phyloP scores from a whole-genome alignment of 2,329 filamentous ascomycete species.

The Penicillium polonicum region DNA sequence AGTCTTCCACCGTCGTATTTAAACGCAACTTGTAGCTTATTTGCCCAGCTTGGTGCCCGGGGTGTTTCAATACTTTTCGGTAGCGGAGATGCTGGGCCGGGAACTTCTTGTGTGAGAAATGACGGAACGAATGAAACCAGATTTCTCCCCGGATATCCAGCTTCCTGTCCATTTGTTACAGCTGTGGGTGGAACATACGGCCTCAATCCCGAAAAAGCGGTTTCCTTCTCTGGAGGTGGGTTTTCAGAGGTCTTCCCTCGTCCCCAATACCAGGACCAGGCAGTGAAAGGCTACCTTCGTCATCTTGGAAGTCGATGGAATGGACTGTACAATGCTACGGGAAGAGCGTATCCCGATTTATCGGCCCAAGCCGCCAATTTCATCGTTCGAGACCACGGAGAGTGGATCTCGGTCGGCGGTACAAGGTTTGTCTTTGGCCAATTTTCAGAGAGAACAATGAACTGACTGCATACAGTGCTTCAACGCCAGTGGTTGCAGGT shows the following conservation, averaged over 20 bases:
- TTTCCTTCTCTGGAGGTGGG: conserved; percentile 53
- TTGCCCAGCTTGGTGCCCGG: conserved; percentile 63
- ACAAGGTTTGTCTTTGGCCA: conserved; percentile 39
- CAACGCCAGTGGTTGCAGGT: conserved; percentile 61
- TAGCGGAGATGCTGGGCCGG: conserved; percentile 63
- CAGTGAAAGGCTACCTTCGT: conserved; percentile 47
- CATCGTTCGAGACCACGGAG: conserved; percentile 42
- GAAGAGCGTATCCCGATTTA: conserved; percentile 63
- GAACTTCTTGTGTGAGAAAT: conserved; percentile 55
- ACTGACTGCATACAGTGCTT: conserved; percentile 45
- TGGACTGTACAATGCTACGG: conserved; percentile 51
- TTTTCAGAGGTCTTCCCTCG: conserved; percentile 52
- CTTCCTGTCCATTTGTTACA: conserved; percentile 63
- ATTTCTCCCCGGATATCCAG: conserved; percentile 57
- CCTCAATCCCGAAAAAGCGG: conserved; percentile 53
- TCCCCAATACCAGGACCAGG: conserved; percentile 49
- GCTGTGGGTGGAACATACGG: conserved; percentile 59
- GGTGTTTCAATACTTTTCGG: conserved; percentile 67
- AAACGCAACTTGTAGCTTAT: conserved; percentile 60
- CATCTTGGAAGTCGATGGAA: conserved; percentile 43
- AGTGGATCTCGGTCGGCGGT: conserved; percentile 44
- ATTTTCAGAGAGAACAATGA: background rate
- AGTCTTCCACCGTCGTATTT: conserved; percentile 60
- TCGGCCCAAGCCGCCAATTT: conserved; percentile 54
- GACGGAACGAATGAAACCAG: conserved; percentile 53